A percentile compares a stretch with the other conserved stretches of the same genome.
Conservation (phyloP, 2,329 filamentous ascomycete species). For the Pseudocercospora fijiensis region DNA sequence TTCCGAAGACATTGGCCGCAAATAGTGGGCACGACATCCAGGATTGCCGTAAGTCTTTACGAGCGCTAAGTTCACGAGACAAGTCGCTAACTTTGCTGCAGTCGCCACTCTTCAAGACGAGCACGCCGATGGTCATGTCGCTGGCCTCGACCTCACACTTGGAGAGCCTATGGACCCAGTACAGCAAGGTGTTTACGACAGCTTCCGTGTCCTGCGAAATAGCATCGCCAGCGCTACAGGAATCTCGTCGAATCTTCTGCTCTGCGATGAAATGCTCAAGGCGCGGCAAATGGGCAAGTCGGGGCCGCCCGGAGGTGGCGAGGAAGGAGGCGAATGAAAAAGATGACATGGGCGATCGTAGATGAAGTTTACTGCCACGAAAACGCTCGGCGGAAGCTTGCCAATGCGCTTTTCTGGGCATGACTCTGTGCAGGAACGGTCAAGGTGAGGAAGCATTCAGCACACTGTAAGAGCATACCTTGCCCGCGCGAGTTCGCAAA, state of each 20-base stretch:
- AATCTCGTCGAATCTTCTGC: conserved; percentile 89
- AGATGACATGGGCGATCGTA: neutral
- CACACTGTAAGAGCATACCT: neutral
- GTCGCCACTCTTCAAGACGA: conserved; percentile 87
- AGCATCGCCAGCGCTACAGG: conserved; percentile 90
- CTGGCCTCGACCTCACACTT: conserved; percentile 80
- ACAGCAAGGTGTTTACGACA: conserved; percentile 90
- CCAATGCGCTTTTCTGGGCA: neutral
- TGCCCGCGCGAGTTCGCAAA: neutral
- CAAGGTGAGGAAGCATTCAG: neutral
- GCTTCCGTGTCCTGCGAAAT: conserved; percentile 91
- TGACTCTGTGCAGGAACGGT: neutral
- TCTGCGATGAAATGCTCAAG: conserved; percentile 97
- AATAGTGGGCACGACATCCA: conserved; percentile 97
- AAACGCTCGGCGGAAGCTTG: neutral
- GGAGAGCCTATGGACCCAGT: conserved; percentile 95
- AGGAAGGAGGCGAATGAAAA: conserved; percentile 26
- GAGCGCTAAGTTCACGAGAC: conserved; percentile 5
- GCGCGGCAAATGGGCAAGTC: conserved; percentile 80
- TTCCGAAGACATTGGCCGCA: conserved; percentile 94
- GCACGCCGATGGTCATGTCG: conserved; percentile 75
- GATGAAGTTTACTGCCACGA: neutral
- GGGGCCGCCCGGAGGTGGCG: conserved; percentile 35
- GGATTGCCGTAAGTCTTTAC: conserved; percentile 71
- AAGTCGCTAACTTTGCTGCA: conserved; percentile 40